Evolutionary conservation across 176 grass and related monocot species (phyloP), one percentile per base, ranked within the genome.

Genomic region (Bolboschoenus planiculmis): DNA sequence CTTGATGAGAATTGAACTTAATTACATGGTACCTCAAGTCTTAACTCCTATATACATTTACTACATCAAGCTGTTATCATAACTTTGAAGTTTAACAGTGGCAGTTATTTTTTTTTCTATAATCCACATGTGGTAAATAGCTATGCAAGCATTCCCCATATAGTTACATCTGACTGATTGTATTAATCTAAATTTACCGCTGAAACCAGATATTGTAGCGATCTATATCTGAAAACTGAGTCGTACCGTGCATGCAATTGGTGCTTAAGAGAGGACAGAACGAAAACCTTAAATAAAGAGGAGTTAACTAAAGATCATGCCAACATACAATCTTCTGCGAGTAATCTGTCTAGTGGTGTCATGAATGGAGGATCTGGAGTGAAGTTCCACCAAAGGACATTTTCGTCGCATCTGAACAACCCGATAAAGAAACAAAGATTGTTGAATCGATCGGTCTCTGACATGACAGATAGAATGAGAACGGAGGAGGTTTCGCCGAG

Each of bases 401-500:
- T 94, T 56, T 39, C 92, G 1, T 55, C 83, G 8, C 90, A 91
- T 66, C 43, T 85, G 61, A 90, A 84, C 60, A 97, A 94, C 62
- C 94, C 94, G 37, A 92, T 97, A 81, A 97, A 97, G 88, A 97
- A 97, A 64, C 88, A 80, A 50, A 88, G 73, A 62, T 86, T 94
- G 64, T 82, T 92, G 76, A 85, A 90, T 56, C 87, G 92, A 37
- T 94, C 95, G 7, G 85, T 89, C 10, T 94, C 95, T 27, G 90
- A 94, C 63, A 39, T 90, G 3, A 87, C 88, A 30, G 88, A 85
- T 53, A 66, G 88, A 43, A 78, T 88, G 39, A 91, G 81, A 39
- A 63, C 54, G 40, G 82, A 68, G 36, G 88, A 89, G 50, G 55
- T 59, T 20, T 83, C 88, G 1, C 88, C 87, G 39, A 71, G 59